Evolutionary conservation across 306 rosid genomes (phyloP).

Genomic region (Astragalus glycyphyllos): DNA sequence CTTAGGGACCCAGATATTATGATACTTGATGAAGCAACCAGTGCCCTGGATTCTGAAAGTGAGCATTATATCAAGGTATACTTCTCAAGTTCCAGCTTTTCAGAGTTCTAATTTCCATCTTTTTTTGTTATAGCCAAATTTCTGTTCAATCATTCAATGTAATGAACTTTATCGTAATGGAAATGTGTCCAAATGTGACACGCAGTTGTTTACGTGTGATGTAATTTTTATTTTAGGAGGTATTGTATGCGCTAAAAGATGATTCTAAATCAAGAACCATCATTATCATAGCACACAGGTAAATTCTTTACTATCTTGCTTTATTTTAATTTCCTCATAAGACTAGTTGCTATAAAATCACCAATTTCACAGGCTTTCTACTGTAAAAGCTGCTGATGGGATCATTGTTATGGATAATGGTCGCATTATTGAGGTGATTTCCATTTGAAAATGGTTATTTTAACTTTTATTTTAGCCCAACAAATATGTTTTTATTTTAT

Average conservation of each 20-base stretch:
- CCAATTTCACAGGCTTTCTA: slow-evolving; percentile 71
- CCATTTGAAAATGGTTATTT: slow-evolving; percentile 20
- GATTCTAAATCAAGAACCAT: slow-evolving; percentile 65
- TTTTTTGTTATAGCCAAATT: not conserved
- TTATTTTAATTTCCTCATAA: not conserved
- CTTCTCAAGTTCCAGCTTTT: slow-evolving; percentile 30
- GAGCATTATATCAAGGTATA: slow-evolving; percentile 78
- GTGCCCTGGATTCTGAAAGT: slow-evolving; percentile 88
- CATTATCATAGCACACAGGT: slow-evolving; percentile 84
- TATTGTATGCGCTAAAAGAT: slow-evolving; percentile 62
- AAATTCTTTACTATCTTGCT: slow-evolving; percentile 28
- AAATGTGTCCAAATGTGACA: not conserved
- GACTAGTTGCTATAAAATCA: not conserved
- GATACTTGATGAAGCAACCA: slow-evolving; percentile 94
- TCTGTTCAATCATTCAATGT: slow-evolving; percentile 3
- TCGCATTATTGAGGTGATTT: slow-evolving; percentile 73
- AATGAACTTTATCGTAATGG: slow-evolving; percentile 17
- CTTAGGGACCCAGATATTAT: slow-evolving; percentile 84
- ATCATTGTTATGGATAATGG: slow-evolving; percentile 86
- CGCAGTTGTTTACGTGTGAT: slow-evolving; percentile 34
- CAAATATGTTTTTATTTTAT: slow-evolving; percentile 2
- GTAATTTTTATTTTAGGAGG: slow-evolving; percentile 60
- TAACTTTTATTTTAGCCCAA: slow-evolving; percentile 9
- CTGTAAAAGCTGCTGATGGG: slow-evolving; percentile 83
- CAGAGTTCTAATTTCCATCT: slow-evolving; percentile 14